Evolutionary conservation across 306 rosid species (phyloP).

Genomic region (Ceratonia siliqua): DNA sequence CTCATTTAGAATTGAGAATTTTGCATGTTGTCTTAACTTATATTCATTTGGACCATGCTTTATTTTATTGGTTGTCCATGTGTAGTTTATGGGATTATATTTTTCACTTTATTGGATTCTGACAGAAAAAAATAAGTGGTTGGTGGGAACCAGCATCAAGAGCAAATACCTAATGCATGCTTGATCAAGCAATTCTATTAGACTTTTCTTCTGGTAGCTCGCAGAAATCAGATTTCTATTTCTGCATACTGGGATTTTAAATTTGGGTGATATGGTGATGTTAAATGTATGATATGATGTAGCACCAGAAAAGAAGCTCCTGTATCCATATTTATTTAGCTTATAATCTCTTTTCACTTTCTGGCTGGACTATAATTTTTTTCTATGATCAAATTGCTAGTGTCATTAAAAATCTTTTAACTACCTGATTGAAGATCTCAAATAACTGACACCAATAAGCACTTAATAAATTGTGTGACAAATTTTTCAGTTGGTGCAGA

Average conservation of each 20-base stretch:
- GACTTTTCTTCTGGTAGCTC: not conserved
- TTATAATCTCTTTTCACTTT: not conserved
- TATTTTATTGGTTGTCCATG: not conserved
- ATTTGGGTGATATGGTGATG: not conserved
- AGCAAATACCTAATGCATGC: not conserved
- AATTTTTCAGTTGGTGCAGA: not conserved
- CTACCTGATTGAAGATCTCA: not conserved
- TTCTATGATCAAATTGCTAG: not conserved
- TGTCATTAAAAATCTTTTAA: not conserved
- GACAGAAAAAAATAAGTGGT: not conserved
- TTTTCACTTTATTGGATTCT: not conserved
- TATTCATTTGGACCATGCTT: conserved; percentile 4
- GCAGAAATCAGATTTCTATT: not conserved
- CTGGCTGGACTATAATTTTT: not conserved
- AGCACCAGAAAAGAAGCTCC: not conserved
- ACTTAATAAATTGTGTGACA: not conserved
- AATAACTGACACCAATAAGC: not conserved
- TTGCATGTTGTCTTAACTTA: not conserved
- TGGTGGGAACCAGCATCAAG: not conserved
- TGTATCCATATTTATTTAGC: not conserved
- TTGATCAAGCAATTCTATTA: not conserved
- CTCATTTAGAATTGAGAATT: conserved; percentile 4
- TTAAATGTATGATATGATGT: not conserved
- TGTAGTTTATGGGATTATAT: not conserved
- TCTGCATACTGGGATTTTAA: not conserved